Evolutionary conservation across 441 rosid genomes (phyloP), one percentile per base, ranked within the genome.

Genomic region (Cnidoscolus chayamansa): DNA sequence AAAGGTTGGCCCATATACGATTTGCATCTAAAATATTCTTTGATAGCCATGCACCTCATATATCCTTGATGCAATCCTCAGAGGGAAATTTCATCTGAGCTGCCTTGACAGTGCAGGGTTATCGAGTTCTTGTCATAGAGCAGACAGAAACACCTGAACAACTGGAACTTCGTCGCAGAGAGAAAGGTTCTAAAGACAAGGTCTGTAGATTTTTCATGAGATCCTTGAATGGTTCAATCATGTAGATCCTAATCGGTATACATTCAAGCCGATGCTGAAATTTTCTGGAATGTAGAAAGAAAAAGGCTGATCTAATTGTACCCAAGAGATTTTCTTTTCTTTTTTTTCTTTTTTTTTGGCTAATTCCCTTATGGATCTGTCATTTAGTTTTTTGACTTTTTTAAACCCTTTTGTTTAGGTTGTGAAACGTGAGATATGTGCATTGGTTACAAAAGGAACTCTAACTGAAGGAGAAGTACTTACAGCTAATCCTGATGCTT

Each of bases 101-200:
- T 78, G 56, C 65, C 45, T 69, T 75, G 78, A 32, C 71, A 49
- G 68, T 80, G 74, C 94, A 96, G 99, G 97, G 98, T 60, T 90
- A 89, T 86, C 91, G 97, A 80, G 97, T 96, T 84, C 94, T 96
- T 73, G 97, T 91, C 10, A 86, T 89, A 66, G 99, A 96, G 86
- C 99, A 93, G 86, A 96, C 98, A 31, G 98, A 96, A 88, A 96
- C 98, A 74, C 99, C 99, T 76, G 94, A 90, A 80, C 99, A 96
- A 80, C 83, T 96, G 79, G 99, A 93, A 78, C 83, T 81, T 79
- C 99, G 98, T 53, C 94, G 97, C 76, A 93, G 85, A 81, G 97
- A 89, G 76, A 84, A 86, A 77, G 97, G 98, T 71, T 86, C 92
- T 77, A 93, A 89, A 78, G 99, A 96, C 86, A 96, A 90, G 94